Evolutionary conservation across 2,329 filamentous ascomycete genomes (phyloP).

Genomic region (Coleophoma cylindrospora): DNA sequence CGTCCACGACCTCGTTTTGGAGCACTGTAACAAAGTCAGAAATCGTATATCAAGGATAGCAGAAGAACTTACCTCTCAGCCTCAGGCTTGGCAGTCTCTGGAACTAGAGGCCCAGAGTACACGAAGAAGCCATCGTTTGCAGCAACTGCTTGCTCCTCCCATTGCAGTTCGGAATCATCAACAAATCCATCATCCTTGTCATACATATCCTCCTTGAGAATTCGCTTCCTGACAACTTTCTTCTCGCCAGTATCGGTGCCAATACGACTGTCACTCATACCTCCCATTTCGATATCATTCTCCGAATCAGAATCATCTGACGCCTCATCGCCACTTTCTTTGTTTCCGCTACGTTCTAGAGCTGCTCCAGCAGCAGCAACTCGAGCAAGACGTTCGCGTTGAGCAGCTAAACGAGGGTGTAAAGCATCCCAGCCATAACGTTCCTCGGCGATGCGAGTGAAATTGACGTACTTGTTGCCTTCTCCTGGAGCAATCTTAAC

Average conservation of each 20-base stretch:
- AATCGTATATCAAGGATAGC: slow-evolving; percentile 4
- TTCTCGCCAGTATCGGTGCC: slow-evolving; percentile 55
- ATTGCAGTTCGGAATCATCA: slow-evolving; percentile 90
- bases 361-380: slow-evolving; percentile 86
- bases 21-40: slow-evolving; percentile 46
- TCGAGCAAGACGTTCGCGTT: slow-evolving; percentile 79
- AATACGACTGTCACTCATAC: slow-evolving; percentile 51
- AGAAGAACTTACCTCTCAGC: slow-evolving; percentile 39
- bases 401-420: slow-evolving; percentile 84
- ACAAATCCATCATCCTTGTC: slow-evolving; percentile 81
- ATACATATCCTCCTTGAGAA: slow-evolving; percentile 77
- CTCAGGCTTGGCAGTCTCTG: slow-evolving; percentile 73
- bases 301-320: slow-evolving; percentile 68
- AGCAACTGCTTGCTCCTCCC: slow-evolving; percentile 92
- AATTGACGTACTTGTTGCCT: slow-evolving; percentile 90
- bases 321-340: slow-evolving; percentile 77
- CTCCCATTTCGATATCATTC: slow-evolving; percentile 80
- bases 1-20: slow-evolving; percentile 60
- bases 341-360: slow-evolving; percentile 67
- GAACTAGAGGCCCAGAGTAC: slow-evolving; percentile 86
- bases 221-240: slow-evolving; percentile 67
- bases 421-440: slow-evolving; percentile 92
- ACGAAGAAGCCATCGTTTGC: slow-evolving; percentile 98
- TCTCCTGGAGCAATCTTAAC: slow-evolving; percentile 71
- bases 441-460: slow-evolving; percentile 88